Percentiles rank a stretch among this genome's conserved stretches.
phyloP scores from a whole-genome alignment of 1,139 yeast genomes.

The Debaryomycetaceae sp. region DNA sequence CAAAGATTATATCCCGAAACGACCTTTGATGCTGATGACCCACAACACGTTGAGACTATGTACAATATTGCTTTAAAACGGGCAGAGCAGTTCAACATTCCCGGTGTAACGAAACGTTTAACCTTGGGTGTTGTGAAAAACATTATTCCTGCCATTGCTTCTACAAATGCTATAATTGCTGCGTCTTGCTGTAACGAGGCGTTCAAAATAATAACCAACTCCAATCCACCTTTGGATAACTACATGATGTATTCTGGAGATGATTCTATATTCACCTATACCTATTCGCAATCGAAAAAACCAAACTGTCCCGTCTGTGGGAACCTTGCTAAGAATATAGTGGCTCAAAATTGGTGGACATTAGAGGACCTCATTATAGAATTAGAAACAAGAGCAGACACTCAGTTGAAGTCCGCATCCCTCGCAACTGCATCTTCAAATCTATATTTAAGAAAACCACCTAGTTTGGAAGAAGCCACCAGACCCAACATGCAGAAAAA shows the following conservation, averaged over 20 bases:
- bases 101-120: slow-evolving; percentile 66
- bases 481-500: slow-evolving; percentile 40
- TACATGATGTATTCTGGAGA: slow-evolving; percentile 88
- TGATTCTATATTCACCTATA: slow-evolving; percentile 70
- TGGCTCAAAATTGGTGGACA: slow-evolving; percentile 39
- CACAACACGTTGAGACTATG: slow-evolving; percentile 67
- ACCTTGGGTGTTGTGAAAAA: slow-evolving; percentile 89
- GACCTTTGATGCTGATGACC: slow-evolving; percentile 66
- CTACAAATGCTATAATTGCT: slow-evolving; percentile 91
- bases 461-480: slow-evolving; percentile 47
- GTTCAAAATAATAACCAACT: slow-evolving; percentile 68
- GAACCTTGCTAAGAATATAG: slow-evolving; percentile 29
- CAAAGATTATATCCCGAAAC: slow-evolving; percentile 44
- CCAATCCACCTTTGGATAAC: slow-evolving; percentile 68
- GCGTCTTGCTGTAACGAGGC: slow-evolving; percentile 90
- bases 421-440: slow-evolving; percentile 39
- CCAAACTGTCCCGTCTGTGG: slow-evolving; percentile 79
- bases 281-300: slow-evolving; percentile 60
- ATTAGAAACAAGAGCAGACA: slow-evolving; percentile 26
- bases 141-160: slow-evolving; percentile 91
- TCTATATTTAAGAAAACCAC: slow-evolving; percentile 53
- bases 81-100: slow-evolving; percentile 63
- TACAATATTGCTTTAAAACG: slow-evolving; percentile 53
- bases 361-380: slow-evolving; percentile 49
- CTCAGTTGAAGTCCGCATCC: slow-evolving; percentile 51